phyloP scores from a whole-genome alignment of 352 stramenopile genomes.

The Phytopythium sindhum region DNA sequence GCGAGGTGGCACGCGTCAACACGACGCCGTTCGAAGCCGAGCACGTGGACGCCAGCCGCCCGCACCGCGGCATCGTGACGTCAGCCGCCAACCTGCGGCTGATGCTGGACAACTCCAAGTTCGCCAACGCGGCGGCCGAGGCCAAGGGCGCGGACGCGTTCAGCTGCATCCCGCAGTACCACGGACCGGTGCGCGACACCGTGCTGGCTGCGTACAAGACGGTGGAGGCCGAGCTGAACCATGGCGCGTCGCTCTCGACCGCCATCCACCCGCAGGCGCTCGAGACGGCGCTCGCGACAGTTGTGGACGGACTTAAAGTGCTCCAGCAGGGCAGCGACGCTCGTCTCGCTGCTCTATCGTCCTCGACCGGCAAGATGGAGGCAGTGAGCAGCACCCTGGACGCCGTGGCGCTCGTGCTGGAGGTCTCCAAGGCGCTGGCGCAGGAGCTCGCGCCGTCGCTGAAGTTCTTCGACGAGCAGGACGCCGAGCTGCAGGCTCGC shows the following conservation, averaged over 20 bases:
- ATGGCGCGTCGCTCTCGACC: conserved; percentile 16
- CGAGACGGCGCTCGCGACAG: conserved; percentile 52
- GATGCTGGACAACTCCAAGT: conserved; percentile 89
- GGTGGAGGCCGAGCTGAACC: conserved; percentile 75
- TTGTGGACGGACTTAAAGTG: conserved; percentile 51
- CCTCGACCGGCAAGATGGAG: not conserved
- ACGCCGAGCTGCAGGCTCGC: conserved; percentile 51
- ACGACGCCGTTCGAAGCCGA: conserved; percentile 79
- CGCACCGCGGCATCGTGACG: conserved; percentile 85
- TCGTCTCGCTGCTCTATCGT: conserved; percentile 32
- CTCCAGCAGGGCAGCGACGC: conserved; percentile 55
- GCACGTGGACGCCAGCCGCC: conserved; percentile 74
- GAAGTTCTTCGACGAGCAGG: conserved; percentile 56
- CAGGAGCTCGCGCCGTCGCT: conserved; percentile 50
- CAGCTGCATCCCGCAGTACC: conserved; percentile 78
- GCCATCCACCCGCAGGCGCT: conserved; percentile 62
- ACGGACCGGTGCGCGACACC: conserved; percentile 71
- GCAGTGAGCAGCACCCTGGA: conserved; percentile 6
- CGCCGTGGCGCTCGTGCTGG: conserved; percentile 53
- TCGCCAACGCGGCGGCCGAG: conserved; percentile 55
- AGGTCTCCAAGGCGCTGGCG: conserved; percentile 29
- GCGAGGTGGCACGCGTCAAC: conserved; percentile 66
- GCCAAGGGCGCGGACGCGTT: conserved; percentile 33
- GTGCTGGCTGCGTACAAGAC: conserved; percentile 63
- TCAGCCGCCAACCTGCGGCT: conserved; percentile 81